Percentiles rank a stretch among this genome's conserved stretches.
phyloP scores from a whole-genome alignment of 176 grass and related monocot species.

The Bromus sterilis region DNA sequence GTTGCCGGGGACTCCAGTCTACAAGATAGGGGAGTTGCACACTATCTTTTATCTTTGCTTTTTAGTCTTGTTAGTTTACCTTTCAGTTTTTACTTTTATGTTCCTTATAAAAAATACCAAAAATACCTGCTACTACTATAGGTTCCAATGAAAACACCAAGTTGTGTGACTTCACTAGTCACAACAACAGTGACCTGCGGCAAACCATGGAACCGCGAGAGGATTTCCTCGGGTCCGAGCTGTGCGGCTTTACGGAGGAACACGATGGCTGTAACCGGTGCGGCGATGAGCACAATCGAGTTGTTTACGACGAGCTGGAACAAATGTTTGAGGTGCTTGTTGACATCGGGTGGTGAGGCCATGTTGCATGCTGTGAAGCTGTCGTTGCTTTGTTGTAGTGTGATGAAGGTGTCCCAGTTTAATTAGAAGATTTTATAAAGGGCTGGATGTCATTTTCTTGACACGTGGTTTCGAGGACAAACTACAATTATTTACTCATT shows the following conservation, averaged over 20 bases:
- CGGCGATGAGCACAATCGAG: neutral
- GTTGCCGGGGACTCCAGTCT: no score
- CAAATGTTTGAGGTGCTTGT: neutral
- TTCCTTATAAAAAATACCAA: no score
- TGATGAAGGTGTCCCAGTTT: neutral
- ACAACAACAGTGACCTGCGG: no score
- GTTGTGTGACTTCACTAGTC: no score
- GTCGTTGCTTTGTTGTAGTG: no score
- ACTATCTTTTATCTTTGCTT: no score
- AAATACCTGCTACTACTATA: no score
- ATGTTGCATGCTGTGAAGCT: neutral
- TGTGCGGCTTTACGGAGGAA: neutral
- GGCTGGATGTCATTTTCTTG: neutral
- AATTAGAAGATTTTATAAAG: neutral
- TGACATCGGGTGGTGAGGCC: neutral
- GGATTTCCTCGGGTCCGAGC: neutral
- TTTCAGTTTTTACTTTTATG: no score
- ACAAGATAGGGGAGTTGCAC: no score
- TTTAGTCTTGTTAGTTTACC: no score
- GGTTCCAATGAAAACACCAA: no score
- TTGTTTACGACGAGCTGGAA: neutral
- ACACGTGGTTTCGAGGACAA: neutral
- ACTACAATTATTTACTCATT: neutral
- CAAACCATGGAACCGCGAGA: neutral
- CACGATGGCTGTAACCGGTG: neutral